Percentiles rank a stretch among this genome's conserved stretches.
Evolutionary conservation across 169 alveolate species (phyloP).

Genomic region (Plasmodium cynomolgi): DNA sequence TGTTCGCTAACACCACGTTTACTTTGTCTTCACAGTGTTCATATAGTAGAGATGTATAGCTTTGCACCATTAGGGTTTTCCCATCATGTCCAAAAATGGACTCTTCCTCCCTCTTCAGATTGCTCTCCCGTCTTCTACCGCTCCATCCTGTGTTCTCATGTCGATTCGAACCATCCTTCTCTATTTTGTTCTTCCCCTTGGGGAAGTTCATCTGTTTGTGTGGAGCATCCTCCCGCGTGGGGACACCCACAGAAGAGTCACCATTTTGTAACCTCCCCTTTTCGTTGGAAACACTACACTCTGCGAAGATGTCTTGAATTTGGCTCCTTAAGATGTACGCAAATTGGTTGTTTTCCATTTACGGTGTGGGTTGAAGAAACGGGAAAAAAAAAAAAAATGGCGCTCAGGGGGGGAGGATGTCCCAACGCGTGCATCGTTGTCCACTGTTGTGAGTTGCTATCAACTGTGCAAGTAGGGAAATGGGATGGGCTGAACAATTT

Average conservation of each 20-base stretch:
- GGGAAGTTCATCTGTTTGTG: not conserved
- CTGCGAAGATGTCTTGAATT: constrained; percentile 23
- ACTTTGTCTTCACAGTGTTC: constrained; percentile 69
- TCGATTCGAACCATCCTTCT: not conserved
- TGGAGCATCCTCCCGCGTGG: not conserved
- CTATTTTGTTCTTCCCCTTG: not conserved
- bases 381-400: not conserved
- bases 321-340: constrained; percentile 9
- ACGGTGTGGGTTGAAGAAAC: not conserved
- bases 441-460: not conserved
- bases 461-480: not conserved
- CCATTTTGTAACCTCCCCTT: not conserved
- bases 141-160: not conserved
- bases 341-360: not conserved
- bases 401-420: not conserved
- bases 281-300: not conserved
- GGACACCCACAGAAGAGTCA: not conserved
- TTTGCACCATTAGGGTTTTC: constrained; percentile 42
- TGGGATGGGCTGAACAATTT: not conserved
- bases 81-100: constrained; percentile 11
- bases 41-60: constrained; percentile 63
- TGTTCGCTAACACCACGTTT: constrained; percentile 18
- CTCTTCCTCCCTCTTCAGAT: not conserved
- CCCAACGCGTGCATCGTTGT: not conserved
- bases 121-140: not conserved